Conservation (phyloP, 2,329 filamentous ascomycete genomes). For the Coniella vitis region DNA sequence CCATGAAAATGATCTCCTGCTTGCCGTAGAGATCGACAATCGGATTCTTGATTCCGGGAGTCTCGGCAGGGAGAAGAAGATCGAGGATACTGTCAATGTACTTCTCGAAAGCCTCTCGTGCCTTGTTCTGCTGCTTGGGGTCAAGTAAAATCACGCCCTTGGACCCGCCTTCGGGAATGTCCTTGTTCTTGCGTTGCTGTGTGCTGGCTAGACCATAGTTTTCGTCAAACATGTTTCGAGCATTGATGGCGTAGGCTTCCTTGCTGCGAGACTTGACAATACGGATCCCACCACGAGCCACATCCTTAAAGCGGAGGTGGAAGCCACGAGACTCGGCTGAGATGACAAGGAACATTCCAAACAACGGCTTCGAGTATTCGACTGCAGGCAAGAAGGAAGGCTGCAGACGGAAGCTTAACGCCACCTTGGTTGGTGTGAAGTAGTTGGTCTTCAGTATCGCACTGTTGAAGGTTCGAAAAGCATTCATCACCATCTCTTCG, state of each 20-base stretch:
- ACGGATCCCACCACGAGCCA: slow-evolving; percentile 91
- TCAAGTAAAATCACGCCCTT: slow-evolving; percentile 97
- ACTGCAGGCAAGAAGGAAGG: slow-evolving; percentile 81
- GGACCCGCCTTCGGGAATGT: slow-evolving; percentile 95
- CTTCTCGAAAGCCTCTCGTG: slow-evolving; percentile 91
- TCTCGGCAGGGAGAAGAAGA: slow-evolving; percentile 79
- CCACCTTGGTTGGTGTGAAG: slow-evolving; percentile 94
- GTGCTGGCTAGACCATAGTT: slow-evolving; percentile 98
- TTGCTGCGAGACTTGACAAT: slow-evolving; percentile 98
- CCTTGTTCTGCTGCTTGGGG: slow-evolving; percentile 88
- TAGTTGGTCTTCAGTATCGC: slow-evolving; percentile 96
- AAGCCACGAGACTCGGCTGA: slow-evolving; percentile 95
- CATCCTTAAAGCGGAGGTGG: slow-evolving; percentile 94
- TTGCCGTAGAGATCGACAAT: slow-evolving; percentile 94
- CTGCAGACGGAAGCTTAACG: slow-evolving; percentile 90
- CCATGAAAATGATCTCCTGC: slow-evolving; percentile 97
- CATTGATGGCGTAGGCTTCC: slow-evolving; percentile 94
- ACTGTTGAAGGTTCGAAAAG: slow-evolving; percentile 92
- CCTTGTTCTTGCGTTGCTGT: slow-evolving; percentile 99
- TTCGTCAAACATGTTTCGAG: slow-evolving; percentile 92
- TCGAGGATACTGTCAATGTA: slow-evolving; percentile 99
- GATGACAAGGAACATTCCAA: slow-evolving; percentile 98
- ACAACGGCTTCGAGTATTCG: slow-evolving; percentile 89
- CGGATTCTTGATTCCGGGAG: slow-evolving; percentile 97
- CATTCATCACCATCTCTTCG: slow-evolving; percentile 95